phyloP scores from a whole-genome alignment of 805 yeast genomes.

The Maudiozyma barnettii region DNA sequence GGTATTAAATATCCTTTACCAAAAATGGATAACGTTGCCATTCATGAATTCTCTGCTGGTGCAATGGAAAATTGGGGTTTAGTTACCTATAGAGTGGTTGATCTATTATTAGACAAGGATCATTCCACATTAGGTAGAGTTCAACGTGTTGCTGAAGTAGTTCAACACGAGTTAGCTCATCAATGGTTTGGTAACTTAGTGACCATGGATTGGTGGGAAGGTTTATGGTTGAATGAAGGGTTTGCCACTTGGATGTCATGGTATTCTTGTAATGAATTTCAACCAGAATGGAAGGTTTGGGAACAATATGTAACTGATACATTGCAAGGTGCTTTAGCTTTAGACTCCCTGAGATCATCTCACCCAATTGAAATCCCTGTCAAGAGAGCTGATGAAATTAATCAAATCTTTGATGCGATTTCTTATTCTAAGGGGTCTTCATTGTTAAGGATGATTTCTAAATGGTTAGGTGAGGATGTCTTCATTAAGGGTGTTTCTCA shows the following conservation, averaged over 20 bases:
- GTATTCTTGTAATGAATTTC: conserved; percentile 66
- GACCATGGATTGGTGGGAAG: conserved; percentile 92
- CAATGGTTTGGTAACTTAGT: conserved; percentile 90
- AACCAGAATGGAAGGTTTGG: conserved; percentile 85
- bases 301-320: conserved; percentile 71
- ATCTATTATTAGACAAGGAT: conserved; percentile 61
- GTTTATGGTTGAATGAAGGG: conserved; percentile 81
- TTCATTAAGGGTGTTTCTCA: conserved; percentile 73
- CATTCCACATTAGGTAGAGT: conserved; percentile 54
- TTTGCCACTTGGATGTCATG: conserved; percentile 90
- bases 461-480: conserved; percentile 68
- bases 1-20: conserved; percentile 73
- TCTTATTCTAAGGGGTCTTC: conserved; percentile 79
- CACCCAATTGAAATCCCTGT: conserved; percentile 85
- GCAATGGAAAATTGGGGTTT: conserved; percentile 88
- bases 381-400: conserved; percentile 65
- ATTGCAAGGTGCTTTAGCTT: conserved; percentile 61
- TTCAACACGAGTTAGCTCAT: conserved; percentile 82
- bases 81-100: conserved; percentile 71
- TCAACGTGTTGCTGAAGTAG: conserved; percentile 75
- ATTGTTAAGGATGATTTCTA: conserved; percentile 66
- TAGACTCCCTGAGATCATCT: conserved; percentile 74
- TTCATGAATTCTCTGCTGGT: conserved; percentile 77
- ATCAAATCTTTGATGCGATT: conserved; percentile 78
- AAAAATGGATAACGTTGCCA: conserved; percentile 73